Conservation (phyloP, 306 rosid genomes). For the Oemleria cerasiformis region DNA sequence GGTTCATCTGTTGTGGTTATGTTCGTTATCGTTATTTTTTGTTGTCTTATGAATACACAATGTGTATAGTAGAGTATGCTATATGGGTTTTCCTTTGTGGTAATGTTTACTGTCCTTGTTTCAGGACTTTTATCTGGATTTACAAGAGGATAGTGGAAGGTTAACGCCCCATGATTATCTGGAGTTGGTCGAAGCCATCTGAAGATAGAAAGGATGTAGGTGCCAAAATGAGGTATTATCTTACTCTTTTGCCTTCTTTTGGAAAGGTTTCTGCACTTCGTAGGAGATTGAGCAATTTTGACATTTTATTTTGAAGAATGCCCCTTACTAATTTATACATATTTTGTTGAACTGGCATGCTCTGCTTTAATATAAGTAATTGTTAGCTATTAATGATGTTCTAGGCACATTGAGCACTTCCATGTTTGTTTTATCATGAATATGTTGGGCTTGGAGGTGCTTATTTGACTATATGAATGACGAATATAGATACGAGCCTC, state of each 20-base stretch:
- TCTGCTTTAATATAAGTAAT: not conserved
- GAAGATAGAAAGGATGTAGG: conserved; percentile 72
- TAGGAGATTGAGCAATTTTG: conserved; percentile 2
- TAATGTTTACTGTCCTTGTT: conserved; percentile 23
- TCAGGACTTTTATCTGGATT: conserved; percentile 88
- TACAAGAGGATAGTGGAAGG: conserved; percentile 73
- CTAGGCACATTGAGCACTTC: conserved; percentile 7
- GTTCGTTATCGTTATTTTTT: too few relatives aligned
- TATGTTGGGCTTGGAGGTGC: conserved; percentile 19
- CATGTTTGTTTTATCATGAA: not conserved
- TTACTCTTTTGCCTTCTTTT: conserved; percentile 11
- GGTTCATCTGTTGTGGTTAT: too few relatives aligned
- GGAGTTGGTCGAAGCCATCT: conserved; percentile 72
- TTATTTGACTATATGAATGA: conserved; percentile 27
- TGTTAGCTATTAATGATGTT: not conserved
- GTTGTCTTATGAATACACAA: not conserved
- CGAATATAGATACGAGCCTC: conserved; percentile 79
- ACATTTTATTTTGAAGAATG: not conserved
- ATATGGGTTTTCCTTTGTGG: not conserved
- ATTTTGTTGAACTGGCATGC: not conserved
- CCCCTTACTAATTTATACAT: not conserved
- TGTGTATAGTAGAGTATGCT: not conserved
- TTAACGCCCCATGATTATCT: conserved; percentile 93
- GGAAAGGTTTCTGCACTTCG: not conserved
- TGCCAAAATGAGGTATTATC: conserved; percentile 76